Conservation (phyloP, 371 early-diverging fungal genomes). For the Dinochytrium kinnereticum region DNA sequence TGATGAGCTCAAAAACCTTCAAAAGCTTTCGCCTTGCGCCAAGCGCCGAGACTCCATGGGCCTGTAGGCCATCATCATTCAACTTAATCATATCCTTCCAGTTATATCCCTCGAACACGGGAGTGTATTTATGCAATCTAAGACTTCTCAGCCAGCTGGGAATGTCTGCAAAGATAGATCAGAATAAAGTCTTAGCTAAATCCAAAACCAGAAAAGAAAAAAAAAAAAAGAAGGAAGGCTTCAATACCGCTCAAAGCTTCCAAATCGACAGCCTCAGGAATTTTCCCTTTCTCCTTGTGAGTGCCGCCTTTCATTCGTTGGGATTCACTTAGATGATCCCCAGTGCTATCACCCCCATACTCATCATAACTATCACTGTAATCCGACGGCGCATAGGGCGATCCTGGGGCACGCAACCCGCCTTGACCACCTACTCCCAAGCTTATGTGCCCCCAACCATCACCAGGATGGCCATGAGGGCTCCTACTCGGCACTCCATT, state of each 20-base stretch:
- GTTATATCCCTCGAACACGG: constrained; percentile 81
- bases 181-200: constrained; percentile 3
- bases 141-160: constrained; percentile 91
- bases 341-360: constrained; percentile 38
- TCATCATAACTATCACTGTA: constrained; percentile 51
- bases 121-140: constrained; percentile 93
- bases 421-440: constrained; percentile 25
- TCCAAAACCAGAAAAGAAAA: background rate
- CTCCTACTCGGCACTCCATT: background rate
- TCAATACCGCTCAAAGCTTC: constrained; percentile 70
- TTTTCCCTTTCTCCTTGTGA: constrained; percentile 73
- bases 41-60: constrained; percentile 88
- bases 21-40: constrained; percentile 95
- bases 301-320: constrained; percentile 34
- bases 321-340: constrained; percentile 13
- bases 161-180: no score
- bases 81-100: constrained; percentile 88
- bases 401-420: constrained; percentile 27
- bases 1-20: constrained; percentile 92
- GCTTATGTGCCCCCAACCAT: constrained; percentile 46
- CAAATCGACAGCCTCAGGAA: constrained; percentile 73
- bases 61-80: constrained; percentile 80
- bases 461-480: constrained; percentile 34
- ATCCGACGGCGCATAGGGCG: constrained; percentile 42
- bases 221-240: background rate